Evolutionary conservation across 2,329 filamentous ascomycete species (phyloP), one percentile per base, ranked within the genome.

Genomic region (Diaporthe citrichinensis): DNA sequence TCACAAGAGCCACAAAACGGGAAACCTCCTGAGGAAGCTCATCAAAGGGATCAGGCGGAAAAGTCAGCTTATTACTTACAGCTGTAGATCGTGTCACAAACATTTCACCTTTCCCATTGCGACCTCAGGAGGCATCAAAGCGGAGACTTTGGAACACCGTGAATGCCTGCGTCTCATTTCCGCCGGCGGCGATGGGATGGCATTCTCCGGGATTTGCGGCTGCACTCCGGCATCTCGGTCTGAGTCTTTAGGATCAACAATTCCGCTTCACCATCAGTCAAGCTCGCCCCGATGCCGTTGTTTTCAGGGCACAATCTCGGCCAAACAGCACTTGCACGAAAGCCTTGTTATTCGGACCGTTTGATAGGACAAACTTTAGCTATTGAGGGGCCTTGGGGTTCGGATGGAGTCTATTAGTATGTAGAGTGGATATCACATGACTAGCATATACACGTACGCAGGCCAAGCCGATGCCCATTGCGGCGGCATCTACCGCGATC

Each of bases 351-450:
- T 57, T 57, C 28, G 53, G 53, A 31, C n/a, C 25, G 25, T 31
- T 31, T 57, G 53, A 57, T 28, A 57, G n/a, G 53, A 57, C 28
- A 31, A 28, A 31, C 53, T 31, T 31, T 31, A 31, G 53, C 28
- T 31, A 20, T 17, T 31, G 53, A 31, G 53, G n/a, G 20, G 12
- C 28, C 25, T 57, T 20, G 25, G 53, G 53, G 14, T 31, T 31
- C 5, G 53, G 25, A 28, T 57, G 25, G 28, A 57, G 53, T 57
- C 25, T 31, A 31, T 20, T 28, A 57, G 53, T 31, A 57, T 17
- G 53, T 17, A 57, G 53, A 57, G 28, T 57, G 53, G 53, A 57
- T 57, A 31, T 28, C 14, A 31, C 53, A 57, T 57, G 53, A 57
- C 53, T 57, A 57, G 53, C 25, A 57, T 31, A 7, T 57, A 57